Base-by-base conservation (phyloP, 2,329 filamentous ascomycete genomes). In the Bipolaris cookei region DNA sequence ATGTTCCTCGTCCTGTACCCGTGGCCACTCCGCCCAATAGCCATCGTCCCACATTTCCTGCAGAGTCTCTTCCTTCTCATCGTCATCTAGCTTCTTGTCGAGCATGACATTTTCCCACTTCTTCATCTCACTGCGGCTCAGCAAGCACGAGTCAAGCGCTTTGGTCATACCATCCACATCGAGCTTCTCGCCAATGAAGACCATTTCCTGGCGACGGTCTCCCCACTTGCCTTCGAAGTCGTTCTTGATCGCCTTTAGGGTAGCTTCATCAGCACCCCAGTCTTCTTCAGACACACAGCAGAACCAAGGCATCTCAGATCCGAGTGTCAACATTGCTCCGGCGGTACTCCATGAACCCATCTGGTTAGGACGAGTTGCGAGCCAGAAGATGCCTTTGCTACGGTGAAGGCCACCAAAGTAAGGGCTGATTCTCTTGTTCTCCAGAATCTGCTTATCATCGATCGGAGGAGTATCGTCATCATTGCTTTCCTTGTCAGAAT, bases 141-240 rank as follows among this genome's bases (percentile, higher is more conserved):
- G 71, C 21, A 91, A 70, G 65, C 88, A 90, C 1, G 71, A 74
- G 65, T 91, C 85, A 3, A 91, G 71, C 32, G 82, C 70, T 4
- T 72, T 74, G 21, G 81, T 83, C 14, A 91, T 76, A 0, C 77
- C 80, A 4, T 71, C 67, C 1, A 79, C 67, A 47, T 90, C 80
- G 13, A 91, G 78, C 4, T 81, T 80, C 72, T 90, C 87, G 0
- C 89, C 89, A 55, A 92, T 91, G 58, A 91, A 89, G 2, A 91
- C 89, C 6, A 91, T 71, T 71, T 91, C 89, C 69, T 91, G 88
- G 2, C 88, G 80, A 1, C 88, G 80, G 63, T 91, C 89, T 0
- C 87, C 88, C 87, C 88, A 91, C 7, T 76, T 75, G 2, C 76
- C 78, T 28, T 78, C 71, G 50, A 84, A 83, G 55, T 85, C 82